Base-by-base conservation (phyloP, 2,329 filamentous ascomycete genomes). In the Beauveria varroae region DNA sequence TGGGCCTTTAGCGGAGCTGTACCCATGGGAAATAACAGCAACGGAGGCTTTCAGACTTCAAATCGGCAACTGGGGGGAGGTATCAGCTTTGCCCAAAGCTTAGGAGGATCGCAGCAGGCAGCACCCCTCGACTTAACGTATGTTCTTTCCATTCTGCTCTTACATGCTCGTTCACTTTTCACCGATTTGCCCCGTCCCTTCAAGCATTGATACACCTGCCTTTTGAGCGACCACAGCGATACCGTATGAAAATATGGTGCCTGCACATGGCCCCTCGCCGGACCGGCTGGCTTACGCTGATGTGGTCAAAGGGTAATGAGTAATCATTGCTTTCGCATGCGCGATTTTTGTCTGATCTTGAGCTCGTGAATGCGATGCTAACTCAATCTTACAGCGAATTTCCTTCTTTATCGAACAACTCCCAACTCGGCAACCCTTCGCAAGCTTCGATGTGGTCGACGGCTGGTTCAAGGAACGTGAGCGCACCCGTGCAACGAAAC, bases 51-150 rank as follows among this genome's bases (percentile, higher is more conserved):
- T 62, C 82, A 79, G 68, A 84, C 78, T 65, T 76, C 79, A 55
- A 72, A 76, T 60, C 78, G 82, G 69, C 80, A 85, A 75, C 73
- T 84, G 68, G 79, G 80, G 64, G 78, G 83, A 67, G 85, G 81
- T 71, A 76, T 85, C 63, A 88, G 85, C 72, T 88, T 88, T 73
- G 85, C 85, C 54, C 85, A 88, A 71, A 87, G 84, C 69, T 75
- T 88, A 68, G 81, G 80, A 68, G 83, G 83, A 64, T 86, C 85
- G 62, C 84, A 86, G 73, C 80, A 83, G 67, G 76, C 81, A 66
- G 84, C 85, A 64, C 80, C 84, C 47, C 74, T 88, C 63, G 86
- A 88, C 71, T 76, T 84, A 62, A 86, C 84, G 85, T 88, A 83
- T 75, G 85, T 86, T 66, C 63, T 68, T 66, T 66, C 62, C 63